Percentiles rank a stretch among this genome's conserved stretches.
Conservation (phyloP, 2,329 filamentous ascomycete genomes). For the Microsporum audouinii region DNA sequence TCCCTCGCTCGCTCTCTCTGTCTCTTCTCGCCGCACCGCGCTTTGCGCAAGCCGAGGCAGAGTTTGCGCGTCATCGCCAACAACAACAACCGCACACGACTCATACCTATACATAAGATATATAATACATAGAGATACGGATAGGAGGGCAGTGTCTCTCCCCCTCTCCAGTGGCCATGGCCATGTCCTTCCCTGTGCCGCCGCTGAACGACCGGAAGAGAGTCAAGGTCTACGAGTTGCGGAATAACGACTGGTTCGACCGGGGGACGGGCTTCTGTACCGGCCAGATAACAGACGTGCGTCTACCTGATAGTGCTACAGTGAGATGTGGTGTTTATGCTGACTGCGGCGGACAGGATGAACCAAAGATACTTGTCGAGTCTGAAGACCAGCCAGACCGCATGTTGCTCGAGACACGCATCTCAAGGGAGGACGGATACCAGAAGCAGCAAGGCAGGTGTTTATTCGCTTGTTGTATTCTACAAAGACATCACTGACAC, state of each 20-base stretch:
- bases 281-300: slow-evolving; percentile 61
- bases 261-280: slow-evolving; percentile 91
- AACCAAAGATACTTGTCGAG: slow-evolving; percentile 78
- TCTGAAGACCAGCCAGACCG: slow-evolving; percentile 84
- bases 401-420: slow-evolving; percentile 75
- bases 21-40: background rate
- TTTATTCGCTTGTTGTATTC: slow-evolving; percentile 7
- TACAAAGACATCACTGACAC: slow-evolving; percentile 14
- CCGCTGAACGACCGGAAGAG: slow-evolving; percentile 44
- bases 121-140: slow-evolving; percentile 26
- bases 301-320: slow-evolving; percentile 20
- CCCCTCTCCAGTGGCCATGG: slow-evolving; percentile 20
- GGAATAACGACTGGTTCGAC: slow-evolving; percentile 99
- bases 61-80: background rate
- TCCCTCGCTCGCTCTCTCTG: background rate
- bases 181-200: slow-evolving; percentile 39
- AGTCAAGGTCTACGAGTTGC: slow-evolving; percentile 98
- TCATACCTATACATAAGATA: background rate
- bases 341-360: slow-evolving; percentile 48
- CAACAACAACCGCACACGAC: background rate
- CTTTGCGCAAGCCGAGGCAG: slow-evolving; percentile 3
- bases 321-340: slow-evolving; percentile 29
- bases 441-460: slow-evolving; percentile 85
- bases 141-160: slow-evolving; percentile 20
- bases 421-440: slow-evolving; percentile 88